Percentiles rank a stretch among this genome's conserved stretches.
Conservation (phyloP, 495 filamentous ascomycete species). For the Xylaria scruposa region DNA sequence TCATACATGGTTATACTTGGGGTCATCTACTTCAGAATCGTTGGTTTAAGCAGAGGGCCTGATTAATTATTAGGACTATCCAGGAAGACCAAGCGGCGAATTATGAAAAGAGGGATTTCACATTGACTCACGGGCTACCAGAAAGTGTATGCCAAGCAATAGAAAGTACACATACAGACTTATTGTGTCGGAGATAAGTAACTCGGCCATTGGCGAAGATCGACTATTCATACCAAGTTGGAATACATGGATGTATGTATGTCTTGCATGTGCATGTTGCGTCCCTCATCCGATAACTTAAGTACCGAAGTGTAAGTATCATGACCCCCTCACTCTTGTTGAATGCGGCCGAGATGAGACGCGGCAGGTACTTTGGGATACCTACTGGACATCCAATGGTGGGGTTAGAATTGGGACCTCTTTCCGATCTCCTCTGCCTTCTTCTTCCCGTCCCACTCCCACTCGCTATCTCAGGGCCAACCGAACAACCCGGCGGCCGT, state of each 20-base stretch:
- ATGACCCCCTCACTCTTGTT: not conserved
- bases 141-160: too few relatives aligned
- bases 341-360: not conserved
- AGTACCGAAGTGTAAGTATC: not conserved
- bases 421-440: constrained; percentile 3
- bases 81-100: not conserved
- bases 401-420: not conserved
- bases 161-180: not conserved
- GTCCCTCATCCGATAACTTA: not conserved
- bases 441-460: not conserved
- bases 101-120: not conserved
- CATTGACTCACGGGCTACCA: not conserved
- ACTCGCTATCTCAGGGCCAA: not conserved
- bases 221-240: too few relatives aligned
- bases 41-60: not conserved
- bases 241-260: too few relatives aligned
- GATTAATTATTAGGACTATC: not conserved
- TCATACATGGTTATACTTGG: not conserved
- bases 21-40: not conserved
- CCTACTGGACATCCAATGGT: not conserved
- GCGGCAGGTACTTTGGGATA: not conserved
- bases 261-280: too few relatives aligned
- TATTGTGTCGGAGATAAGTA: not conserved
- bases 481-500: not conserved
- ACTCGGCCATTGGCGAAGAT: not conserved